phyloP scores from a whole-genome alignment of 495 filamentous ascomycete species.

The Annulohypoxylon nitens region DNA sequence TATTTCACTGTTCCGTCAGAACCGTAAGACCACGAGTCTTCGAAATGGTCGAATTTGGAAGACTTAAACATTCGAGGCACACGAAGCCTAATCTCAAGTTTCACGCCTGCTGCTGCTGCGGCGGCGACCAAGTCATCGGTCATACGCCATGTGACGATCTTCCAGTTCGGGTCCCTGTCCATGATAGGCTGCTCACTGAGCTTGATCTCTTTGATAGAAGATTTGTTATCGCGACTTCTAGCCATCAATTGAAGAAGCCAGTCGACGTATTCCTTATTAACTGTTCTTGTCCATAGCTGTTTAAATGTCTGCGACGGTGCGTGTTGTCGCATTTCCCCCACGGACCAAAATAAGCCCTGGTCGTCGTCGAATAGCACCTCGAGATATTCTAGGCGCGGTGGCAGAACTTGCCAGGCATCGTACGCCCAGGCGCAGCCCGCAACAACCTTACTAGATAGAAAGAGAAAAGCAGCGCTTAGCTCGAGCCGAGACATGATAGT shows the following conservation, averaged over 20 bases:
- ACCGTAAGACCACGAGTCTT: constrained; percentile 1
- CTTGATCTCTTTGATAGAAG: neutral
- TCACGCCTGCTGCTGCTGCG: constrained; percentile 20
- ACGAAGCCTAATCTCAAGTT: constrained; percentile 15
- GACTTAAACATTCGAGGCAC: constrained; percentile 20
- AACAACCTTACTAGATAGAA: neutral
- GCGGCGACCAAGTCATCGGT: constrained; percentile 14
- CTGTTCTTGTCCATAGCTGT: constrained; percentile 4
- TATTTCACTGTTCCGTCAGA: neutral
- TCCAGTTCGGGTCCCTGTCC: constrained; percentile 21
- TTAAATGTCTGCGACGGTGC: neutral
- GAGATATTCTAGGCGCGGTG: constrained; percentile 19
- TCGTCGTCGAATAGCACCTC: neutral
- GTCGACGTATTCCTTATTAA: neutral
- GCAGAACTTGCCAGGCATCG: constrained; percentile 8
- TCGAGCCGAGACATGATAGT: neutral
- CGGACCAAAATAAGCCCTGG: constrained; percentile 31
- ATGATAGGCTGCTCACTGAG: neutral
- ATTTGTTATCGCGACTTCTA: neutral
- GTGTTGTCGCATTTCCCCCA: constrained; percentile 2
- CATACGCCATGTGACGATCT: constrained; percentile 30
- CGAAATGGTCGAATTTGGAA: neutral
- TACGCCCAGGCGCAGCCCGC: neutral
- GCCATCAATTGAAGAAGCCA: constrained; percentile 27
- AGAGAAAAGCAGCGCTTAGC: constrained; percentile 16